These are phyloP conservation scores for Aspergillus ochraceus DNA, from an alignment of 2,329 filamentous ascomycete species.

Conservation along the genomic window DNA sequence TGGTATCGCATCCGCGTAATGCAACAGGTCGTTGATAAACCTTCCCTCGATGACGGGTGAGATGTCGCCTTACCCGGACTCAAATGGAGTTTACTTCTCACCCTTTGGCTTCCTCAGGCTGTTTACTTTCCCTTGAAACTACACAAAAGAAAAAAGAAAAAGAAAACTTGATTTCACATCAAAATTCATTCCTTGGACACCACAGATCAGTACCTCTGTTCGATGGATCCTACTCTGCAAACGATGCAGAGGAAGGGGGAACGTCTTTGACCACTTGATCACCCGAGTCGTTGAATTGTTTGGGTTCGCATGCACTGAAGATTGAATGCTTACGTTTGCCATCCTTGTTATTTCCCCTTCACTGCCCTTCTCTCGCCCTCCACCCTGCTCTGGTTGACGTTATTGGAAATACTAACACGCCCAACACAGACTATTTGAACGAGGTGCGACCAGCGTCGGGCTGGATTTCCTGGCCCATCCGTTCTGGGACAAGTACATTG, in stretches of 20 bases:
- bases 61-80: conserved; percentile 60
- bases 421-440: conserved; percentile 77
- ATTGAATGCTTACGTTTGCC: conserved; percentile 44
- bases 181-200: conserved; percentile 29
- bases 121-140: conserved; percentile 45
- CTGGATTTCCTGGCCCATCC: conserved; percentile 92
- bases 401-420: conserved; percentile 41
- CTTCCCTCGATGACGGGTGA: conserved; percentile 56
- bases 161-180: conserved; percentile 21
- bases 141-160: too few species aligned
- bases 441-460: conserved; percentile 79
- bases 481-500: conserved; percentile 99
- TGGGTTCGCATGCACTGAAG: conserved; percentile 38
- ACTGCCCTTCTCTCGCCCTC: conserved; percentile 34
- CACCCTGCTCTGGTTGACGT: conserved; percentile 18
- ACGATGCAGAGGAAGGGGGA: conserved; percentile 35
- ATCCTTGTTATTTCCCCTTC: conserved; percentile 47
- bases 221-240: conserved; percentile 34
- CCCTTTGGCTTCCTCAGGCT: conserved; percentile 52
- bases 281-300: conserved; percentile 41
- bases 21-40: conserved; percentile 39
- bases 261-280: conserved; percentile 28
- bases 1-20: conserved; percentile 37
- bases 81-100: conserved; percentile 51
- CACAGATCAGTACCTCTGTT: conserved; percentile 31